Base-by-base conservation (phyloP, 2,329 filamentous ascomycete genomes). In the Penicillium corylophilum region DNA sequence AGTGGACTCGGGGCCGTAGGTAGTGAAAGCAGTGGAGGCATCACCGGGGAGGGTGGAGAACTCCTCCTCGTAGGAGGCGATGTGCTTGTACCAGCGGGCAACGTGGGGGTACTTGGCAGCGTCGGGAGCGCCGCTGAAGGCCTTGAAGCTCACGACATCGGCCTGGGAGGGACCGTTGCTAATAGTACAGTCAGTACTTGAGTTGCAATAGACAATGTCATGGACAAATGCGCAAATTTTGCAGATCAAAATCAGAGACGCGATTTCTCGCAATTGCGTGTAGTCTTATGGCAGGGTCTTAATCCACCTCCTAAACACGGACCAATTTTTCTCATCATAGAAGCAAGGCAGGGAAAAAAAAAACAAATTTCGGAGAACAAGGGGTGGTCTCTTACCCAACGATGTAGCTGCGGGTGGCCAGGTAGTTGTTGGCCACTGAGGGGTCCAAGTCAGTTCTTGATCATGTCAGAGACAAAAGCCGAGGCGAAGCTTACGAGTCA, bases 1-100 rank as follows among this genome's bases (percentile, higher is more conserved):
- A 57, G 80, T 76, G 59, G 79, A 81, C 68, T 95, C 92, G 61
- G 94, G 94, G 70, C 94, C 94, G 80, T 97, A 97, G 73, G 87
- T 83, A 68, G 89, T 92, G 82, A 87, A 89, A 64, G 87, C 82
- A 82, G 94, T 91, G 75, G 88, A 88, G 66, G 92, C 84, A 79
- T 97, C 93, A 76, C 94, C 94, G 53, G 90, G 84, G 46, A 99
- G 89, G 61, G 86, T 88, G 69, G 88, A 82, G 81, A 97, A 97
- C 77, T 97, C 93, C 64, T 88, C 82, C 83, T 95, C 87, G 81
- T 89, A 96, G 67, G 89, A 88, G 75, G 89, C 85, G 73, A 96
- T 90, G 85, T 99, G 93, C 85, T 95, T 96, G 86, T 96, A 96
- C 94, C 94, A 99, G 77, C 94, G 88, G 72, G 90, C 90, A 71